phyloP scores from a whole-genome alignment of 202 grass and related monocot species.

The Eragrostis tef region DNA sequence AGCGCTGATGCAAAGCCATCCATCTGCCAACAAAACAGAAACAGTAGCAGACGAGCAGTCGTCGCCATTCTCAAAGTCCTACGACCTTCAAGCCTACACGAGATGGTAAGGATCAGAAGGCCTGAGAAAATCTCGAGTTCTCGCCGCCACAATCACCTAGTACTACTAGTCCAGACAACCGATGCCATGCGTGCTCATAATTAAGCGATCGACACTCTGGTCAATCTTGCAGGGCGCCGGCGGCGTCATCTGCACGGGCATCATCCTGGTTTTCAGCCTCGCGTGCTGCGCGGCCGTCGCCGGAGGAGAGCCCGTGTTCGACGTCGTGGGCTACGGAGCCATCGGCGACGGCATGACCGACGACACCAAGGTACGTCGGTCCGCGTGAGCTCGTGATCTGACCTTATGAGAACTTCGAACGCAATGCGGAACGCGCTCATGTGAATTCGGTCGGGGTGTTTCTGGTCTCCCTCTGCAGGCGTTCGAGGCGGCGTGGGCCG shows the following conservation, averaged over 20 bases:
- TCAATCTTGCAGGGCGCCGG: conserved; percentile 26
- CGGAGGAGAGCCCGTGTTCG: background rate
- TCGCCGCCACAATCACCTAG: background rate
- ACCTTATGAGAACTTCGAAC: too few species aligned
- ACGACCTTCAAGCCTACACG: background rate
- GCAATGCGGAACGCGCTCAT: background rate
- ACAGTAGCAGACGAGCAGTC: background rate
- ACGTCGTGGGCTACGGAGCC: conserved; percentile 42
- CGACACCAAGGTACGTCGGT: conserved; percentile 48
- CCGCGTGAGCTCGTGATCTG: background rate
- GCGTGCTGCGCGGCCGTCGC: background rate
- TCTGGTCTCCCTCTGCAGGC: conserved; percentile 36
- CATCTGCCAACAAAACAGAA: background rate
- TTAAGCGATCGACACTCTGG: background rate
- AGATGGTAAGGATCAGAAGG: conserved; percentile 8
- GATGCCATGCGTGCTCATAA: too few species aligned
- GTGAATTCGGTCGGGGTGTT: background rate
- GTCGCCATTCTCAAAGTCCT: background rate
- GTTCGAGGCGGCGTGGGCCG: conserved; percentile 49
- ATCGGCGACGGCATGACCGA: conserved; percentile 44
- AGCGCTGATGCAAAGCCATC: background rate
- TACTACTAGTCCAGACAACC: too few species aligned
- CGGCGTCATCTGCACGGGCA: background rate
- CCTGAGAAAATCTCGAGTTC: background rate
- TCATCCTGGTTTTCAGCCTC: conserved; percentile 6